Conservation (phyloP, 1,139 yeast species). For the Zygoascus hellenicus region DNA sequence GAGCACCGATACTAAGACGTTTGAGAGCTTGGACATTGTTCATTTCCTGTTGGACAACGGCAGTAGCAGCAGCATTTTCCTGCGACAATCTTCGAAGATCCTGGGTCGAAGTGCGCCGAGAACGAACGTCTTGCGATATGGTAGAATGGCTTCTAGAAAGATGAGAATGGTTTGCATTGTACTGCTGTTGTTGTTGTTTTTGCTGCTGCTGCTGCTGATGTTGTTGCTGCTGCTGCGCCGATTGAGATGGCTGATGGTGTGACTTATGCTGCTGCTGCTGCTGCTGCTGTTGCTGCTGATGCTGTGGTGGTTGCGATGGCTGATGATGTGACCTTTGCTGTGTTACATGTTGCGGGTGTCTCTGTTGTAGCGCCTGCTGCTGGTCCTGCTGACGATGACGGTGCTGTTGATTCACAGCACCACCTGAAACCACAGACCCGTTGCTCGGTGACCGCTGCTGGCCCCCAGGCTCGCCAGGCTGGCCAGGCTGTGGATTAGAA, state of each 20-base stretch:
- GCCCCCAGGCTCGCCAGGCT: too few species aligned
- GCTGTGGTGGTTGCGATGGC: too few species aligned
- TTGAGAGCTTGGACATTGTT: constrained; percentile 43
- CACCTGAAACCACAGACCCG: too few species aligned
- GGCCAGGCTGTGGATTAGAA: too few species aligned
- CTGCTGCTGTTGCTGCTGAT: too few species aligned
- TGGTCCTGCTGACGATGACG: not conserved
- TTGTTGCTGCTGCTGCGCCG: not conserved
- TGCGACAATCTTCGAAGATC: constrained; percentile 11
- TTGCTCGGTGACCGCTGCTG: too few species aligned
- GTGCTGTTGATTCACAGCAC: not conserved
- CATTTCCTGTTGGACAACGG: constrained; percentile 46
- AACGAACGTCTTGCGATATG: not conserved
- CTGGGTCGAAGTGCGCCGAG: constrained; percentile 3
- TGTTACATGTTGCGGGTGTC: not conserved
- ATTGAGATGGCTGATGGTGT: not conserved
- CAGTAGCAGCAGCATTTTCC: constrained; percentile 27
- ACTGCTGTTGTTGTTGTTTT: not conserved
- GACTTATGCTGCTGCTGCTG: not conserved
- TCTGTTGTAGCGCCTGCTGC: not conserved
- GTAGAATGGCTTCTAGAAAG: not conserved
- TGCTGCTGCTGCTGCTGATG: not conserved
- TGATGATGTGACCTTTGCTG: not conserved
- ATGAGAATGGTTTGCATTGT: too few species aligned
- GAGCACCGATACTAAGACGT: constrained; percentile 42